Conservation (phyloP, 2,329 filamentous ascomycete genomes). For the Coniochaeta hoffmannii region DNA sequence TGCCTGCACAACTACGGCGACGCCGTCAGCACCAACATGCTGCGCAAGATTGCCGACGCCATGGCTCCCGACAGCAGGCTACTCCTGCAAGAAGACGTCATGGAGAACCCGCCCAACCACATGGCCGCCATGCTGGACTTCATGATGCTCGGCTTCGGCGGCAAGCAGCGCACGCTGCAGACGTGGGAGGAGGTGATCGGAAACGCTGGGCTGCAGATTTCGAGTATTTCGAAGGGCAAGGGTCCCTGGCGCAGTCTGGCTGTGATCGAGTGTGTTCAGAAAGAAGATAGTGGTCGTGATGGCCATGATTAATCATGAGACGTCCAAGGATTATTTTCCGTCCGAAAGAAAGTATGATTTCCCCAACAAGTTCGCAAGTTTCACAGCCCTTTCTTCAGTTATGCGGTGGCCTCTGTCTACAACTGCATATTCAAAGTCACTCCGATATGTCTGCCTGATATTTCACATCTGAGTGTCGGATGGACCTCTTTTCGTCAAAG, state of each 20-base stretch:
- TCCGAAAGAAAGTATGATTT: too few relatives aligned
- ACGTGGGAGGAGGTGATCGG: constrained; percentile 11
- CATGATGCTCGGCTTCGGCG: constrained; percentile 16
- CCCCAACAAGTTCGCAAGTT: too few relatives aligned
- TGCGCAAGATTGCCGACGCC: constrained; percentile 11
- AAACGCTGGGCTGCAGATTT: constrained; percentile 12
- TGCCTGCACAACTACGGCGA: constrained; percentile 25
- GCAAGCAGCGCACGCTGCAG: constrained; percentile 15
- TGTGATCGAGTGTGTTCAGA: constrained; percentile 11
- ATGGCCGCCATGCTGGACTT: constrained; percentile 10
- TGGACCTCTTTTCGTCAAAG: too few relatives aligned
- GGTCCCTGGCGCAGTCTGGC: constrained; percentile 11
- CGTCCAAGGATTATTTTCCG: too few relatives aligned
- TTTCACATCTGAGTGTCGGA: too few relatives aligned
- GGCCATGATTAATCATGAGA: too few relatives aligned
- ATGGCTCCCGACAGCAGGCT: constrained; percentile 10
- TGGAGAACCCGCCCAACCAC: constrained; percentile 10
- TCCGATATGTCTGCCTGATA: too few relatives aligned
- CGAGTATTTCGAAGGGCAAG: constrained; percentile 9
- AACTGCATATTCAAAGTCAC: too few relatives aligned
- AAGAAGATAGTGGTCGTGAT: neutral
- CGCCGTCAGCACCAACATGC: constrained; percentile 10
- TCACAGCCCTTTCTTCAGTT: too few relatives aligned
- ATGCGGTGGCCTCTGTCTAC: too few relatives aligned
- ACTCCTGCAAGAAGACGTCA: constrained; percentile 16